A percentile compares a stretch with the other conserved stretches of the same genome.
Evolutionary conservation across 441 rosid species (phyloP).

Genomic region (Pelargonium australe): DNA sequence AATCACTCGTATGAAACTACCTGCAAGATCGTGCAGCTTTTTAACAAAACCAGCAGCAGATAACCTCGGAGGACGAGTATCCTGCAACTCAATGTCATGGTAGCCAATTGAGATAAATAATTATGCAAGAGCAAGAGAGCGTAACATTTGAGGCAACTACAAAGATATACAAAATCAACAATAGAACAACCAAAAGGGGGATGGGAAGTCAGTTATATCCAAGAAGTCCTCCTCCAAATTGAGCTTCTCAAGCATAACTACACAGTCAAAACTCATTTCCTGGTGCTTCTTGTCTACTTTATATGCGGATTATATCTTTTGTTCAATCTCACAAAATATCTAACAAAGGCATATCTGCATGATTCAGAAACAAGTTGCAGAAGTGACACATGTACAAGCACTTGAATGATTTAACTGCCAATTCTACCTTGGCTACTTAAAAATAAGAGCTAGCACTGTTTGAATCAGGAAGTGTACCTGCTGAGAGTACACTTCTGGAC

Average conservation of each 20-base stretch:
- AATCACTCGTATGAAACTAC: conserved; percentile 34
- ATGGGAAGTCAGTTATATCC: neutral
- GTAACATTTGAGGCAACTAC: no score
- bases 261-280: neutral
- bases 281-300: conserved; percentile 3
- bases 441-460: conserved; percentile 13
- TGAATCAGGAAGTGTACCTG: conserved; percentile 25
- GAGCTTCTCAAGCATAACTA: neutral
- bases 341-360: neutral
- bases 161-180: neutral
- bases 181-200: neutral
- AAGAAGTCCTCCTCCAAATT: neutral
- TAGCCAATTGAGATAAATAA: conserved; percentile 22
- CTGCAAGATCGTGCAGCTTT: conserved; percentile 88
- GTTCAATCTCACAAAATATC: neutral
- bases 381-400: neutral
- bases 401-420: conserved; percentile 9
- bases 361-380: no score
- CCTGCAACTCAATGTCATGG: conserved; percentile 42
- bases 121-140: conserved; percentile 7
- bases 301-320: neutral
- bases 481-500: conserved; percentile 54
- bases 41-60: conserved; percentile 79
- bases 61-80: conserved; percentile 54
- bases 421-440: conserved; percentile 3